A percentile compares a stretch with the other conserved stretches of the same genome.
Evolutionary conservation across 352 stramenopile genomes (phyloP).

Genomic region (Globisporangium emineosum): DNA sequence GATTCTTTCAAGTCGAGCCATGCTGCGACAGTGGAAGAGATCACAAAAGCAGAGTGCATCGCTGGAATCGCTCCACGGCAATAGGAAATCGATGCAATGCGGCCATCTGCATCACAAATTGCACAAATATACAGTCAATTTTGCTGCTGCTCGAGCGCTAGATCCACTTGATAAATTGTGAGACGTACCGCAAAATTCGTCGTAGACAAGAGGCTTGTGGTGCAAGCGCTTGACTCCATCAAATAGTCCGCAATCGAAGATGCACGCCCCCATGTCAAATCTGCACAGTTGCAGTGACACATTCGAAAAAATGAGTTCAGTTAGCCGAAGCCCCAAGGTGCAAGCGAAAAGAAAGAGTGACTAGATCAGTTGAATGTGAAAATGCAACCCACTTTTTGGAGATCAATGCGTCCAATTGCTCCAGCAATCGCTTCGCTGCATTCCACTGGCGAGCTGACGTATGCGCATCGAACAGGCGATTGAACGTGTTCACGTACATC

Average conservation of each 20-base stretch:
- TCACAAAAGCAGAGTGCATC: conserved; percentile 84
- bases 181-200: conserved; percentile 80
- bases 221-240: conserved; percentile 80
- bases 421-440: conserved; percentile 65
- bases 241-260: conserved; percentile 86
- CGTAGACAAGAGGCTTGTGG: conserved; percentile 77
- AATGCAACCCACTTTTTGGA: conserved; percentile 43
- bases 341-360: background rate
- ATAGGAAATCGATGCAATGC: conserved; percentile 78
- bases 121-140: no score
- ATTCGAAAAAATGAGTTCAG: conserved; percentile 3
- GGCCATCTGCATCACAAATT: conserved; percentile 48
- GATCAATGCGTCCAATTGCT: conserved; percentile 61
- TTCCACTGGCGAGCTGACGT: conserved; percentile 64
- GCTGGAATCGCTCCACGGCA: conserved; percentile 68
- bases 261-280: conserved; percentile 75
- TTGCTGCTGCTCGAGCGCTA: no score
- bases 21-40: conserved; percentile 75
- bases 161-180: conserved; percentile 1
- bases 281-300: conserved; percentile 21
- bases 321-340: background rate
- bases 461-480: conserved; percentile 63
- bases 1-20: conserved; percentile 77
- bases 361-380: background rate
- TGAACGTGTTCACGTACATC: conserved; percentile 78